Evolutionary conservation across 2,329 filamentous ascomycete species (phyloP), one percentile per base, ranked within the genome.

Genomic region (Zasmidium angulare): DNA sequence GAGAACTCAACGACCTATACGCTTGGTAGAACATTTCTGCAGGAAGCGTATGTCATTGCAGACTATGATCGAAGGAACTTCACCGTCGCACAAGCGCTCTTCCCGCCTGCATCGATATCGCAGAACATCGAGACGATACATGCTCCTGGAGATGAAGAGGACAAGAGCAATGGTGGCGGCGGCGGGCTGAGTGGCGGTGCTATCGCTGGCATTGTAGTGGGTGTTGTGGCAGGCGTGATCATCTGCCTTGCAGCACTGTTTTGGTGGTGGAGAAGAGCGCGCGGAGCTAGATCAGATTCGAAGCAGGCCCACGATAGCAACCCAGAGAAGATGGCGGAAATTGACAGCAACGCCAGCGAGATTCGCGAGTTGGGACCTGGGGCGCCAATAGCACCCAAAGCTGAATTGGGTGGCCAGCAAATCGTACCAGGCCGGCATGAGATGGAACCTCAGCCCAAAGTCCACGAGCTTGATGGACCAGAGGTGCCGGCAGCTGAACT

Each of bases 21-120:
- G 0, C 64, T 71, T n/a, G 69, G 69, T 9, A 62, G 69, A 9
- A 61, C 60, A 0, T 69, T 71, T 46, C 51, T 71, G 21, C 69
- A 71, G 51, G 68, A 66, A 43, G 69, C 69, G 11, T 69, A 59
- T 57, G 22, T 60, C 22, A 46, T 59, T 14, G 56, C 51, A 4
- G 53, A 54, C n/a, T 55, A 57, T 22, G 51, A 55, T n/a, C 26
- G 54, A n/a, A 19, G 29, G 11, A 51, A 54, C 22, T 61, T 61
- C 46, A 54, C 50, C 3, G 47, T 61, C 14, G 49, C 47, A 2
- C 59, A 57, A 43, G 55, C 59, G 2, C 36, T 53, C 2, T 58
- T 59, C 22, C 49, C 54, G 3, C 20, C 24, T 2, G 46, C 46
- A 22, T 55, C 57, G 31, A 59, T 52, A 22, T 21, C 31, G 3